These are phyloP conservation scores for Crinitomyces ghanaensis DNA, from an alignment of 805 yeast species.

Conservation along the genomic window DNA sequence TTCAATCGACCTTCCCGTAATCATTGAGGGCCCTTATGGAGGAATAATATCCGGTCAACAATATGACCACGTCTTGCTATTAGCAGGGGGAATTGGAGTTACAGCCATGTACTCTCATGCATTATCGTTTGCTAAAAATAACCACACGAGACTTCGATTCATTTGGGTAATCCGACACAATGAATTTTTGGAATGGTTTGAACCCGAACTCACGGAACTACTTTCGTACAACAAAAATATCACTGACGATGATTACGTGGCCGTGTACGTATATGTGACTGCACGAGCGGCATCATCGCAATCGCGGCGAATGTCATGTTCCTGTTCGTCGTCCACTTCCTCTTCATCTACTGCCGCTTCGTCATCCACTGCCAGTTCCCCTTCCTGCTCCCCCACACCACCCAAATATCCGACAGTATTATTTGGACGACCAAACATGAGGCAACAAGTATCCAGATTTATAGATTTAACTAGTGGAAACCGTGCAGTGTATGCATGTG, in stretches of 20 bases:
- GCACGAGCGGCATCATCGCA: no score
- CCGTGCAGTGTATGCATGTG: constrained; percentile 44
- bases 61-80: constrained; percentile 43
- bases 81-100: constrained; percentile 71
- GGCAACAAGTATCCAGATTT: constrained; percentile 7
- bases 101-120: constrained; percentile 43
- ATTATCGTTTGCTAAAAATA: constrained; percentile 1
- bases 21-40: constrained; percentile 66
- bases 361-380: background rate
- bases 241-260: background rate
- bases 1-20: constrained; percentile 16
- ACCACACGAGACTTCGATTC: constrained; percentile 29
- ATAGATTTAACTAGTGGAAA: constrained; percentile 24
- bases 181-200: constrained; percentile 37
- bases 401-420: background rate
- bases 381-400: no score
- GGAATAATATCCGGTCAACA: constrained; percentile 35
- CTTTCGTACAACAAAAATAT: constrained; percentile 9
- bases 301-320: background rate
- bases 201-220: constrained; percentile 26
- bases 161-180: constrained; percentile 51
- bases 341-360: background rate
- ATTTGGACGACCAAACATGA: constrained; percentile 9
- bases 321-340: background rate
- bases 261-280: background rate